phyloP scores from a whole-genome alignment of 257 asterid species.

The Eustoma russellianum region DNA sequence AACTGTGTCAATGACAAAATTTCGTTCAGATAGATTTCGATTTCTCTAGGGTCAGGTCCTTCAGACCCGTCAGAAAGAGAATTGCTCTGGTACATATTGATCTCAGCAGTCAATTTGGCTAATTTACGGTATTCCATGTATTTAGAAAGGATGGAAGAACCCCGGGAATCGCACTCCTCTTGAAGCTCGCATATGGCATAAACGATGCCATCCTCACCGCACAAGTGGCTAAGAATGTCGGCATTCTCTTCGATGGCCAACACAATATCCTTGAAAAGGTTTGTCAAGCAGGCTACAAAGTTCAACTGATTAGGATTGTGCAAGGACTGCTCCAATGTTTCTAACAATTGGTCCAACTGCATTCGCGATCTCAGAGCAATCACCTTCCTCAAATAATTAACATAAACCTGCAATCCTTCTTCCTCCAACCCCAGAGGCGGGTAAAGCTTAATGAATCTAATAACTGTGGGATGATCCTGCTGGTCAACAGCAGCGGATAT shows the following conservation, averaged over 20 bases:
- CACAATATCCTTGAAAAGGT: slow-evolving; percentile 79
- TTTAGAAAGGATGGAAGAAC: slow-evolving; percentile 64
- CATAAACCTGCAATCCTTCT: slow-evolving; percentile 77
- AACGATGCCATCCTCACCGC: slow-evolving; percentile 92
- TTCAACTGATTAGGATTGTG: slow-evolving; percentile 23
- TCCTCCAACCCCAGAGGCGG: slow-evolving; percentile 76
- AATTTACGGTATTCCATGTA: slow-evolving; percentile 71
- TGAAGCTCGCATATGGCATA: slow-evolving; percentile 90
- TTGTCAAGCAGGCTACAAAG: slow-evolving; percentile 67
- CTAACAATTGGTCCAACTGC: slow-evolving; percentile 72
- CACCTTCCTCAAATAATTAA: slow-evolving; percentile 58
- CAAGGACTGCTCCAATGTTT: slow-evolving; percentile 20
- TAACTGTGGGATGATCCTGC: slow-evolving; percentile 63
- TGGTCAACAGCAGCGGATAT: slow-evolving; percentile 64
- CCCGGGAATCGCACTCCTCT: slow-evolving; percentile 90
- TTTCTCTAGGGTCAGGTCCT: slow-evolving; percentile 86
- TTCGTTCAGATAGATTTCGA: slow-evolving; percentile 86
- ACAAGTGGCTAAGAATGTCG: slow-evolving; percentile 63
- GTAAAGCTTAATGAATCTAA: slow-evolving; percentile 70
- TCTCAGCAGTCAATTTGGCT: slow-evolving; percentile 66
- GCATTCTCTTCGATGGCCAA: slow-evolving; percentile 83
- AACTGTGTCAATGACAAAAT: slow-evolving; percentile 68
- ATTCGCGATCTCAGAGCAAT: slow-evolving; percentile 56
- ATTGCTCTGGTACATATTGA: slow-evolving; percentile 73
- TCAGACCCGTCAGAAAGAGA: slow-evolving; percentile 55